Evolutionary conservation across 805 yeast genomes (phyloP).

Genomic region (Saccharomycopsis sp.): DNA sequence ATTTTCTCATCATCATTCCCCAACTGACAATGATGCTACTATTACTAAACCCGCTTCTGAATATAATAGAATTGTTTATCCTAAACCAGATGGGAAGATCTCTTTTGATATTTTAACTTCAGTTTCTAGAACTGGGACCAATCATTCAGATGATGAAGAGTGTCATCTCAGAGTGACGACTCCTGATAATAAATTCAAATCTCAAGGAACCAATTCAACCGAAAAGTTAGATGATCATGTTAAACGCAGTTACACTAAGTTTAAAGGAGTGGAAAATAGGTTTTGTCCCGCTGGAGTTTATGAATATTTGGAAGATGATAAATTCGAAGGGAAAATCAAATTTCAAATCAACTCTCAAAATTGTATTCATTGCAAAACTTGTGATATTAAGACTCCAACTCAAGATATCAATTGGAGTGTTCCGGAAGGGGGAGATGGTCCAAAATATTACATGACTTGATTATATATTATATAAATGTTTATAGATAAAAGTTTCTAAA

Average conservation of each 20-base stretch:
- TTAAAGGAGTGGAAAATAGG: constrained; percentile 77
- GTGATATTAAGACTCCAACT: constrained; percentile 93
- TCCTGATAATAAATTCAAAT: constrained; percentile 9
- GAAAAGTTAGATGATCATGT: constrained; percentile 17
- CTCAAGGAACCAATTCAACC: constrained; percentile 22
- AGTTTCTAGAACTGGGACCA: constrained; percentile 95
- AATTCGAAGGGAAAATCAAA: constrained; percentile 42
- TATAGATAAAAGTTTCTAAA: too few relatives aligned
- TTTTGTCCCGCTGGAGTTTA: constrained; percentile 99
- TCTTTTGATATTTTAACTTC: constrained; percentile 89
- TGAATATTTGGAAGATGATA: constrained; percentile 63
- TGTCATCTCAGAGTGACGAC: constrained; percentile 75
- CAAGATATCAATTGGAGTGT: constrained; percentile 94
- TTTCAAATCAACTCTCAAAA: constrained; percentile 94
- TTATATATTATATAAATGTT: background rate
- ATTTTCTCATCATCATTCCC: constrained; percentile 38
- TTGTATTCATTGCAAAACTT: constrained; percentile 96
- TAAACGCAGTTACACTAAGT: constrained; percentile 46
- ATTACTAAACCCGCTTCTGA: constrained; percentile 59
- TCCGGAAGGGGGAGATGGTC: constrained; percentile 99
- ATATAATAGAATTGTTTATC: constrained; percentile 69
- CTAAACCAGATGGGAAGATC: constrained; percentile 90
- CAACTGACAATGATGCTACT: constrained; percentile 50
- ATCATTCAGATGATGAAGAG: constrained; percentile 88
- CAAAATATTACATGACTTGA: constrained; percentile 80